Evolutionary conservation across 306 rosid species (phyloP).

Genomic region (Cicer pinnatifidum): DNA sequence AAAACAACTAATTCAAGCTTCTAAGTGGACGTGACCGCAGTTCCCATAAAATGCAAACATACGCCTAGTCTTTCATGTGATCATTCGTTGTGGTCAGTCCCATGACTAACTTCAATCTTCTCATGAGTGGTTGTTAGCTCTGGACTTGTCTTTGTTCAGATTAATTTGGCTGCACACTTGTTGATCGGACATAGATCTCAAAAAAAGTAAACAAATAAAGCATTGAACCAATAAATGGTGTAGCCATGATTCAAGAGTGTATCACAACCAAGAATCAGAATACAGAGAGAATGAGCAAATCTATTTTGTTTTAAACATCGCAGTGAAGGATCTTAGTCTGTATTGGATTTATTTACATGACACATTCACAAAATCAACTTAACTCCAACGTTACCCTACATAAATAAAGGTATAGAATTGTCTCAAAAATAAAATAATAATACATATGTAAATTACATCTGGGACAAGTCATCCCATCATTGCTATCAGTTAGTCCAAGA

Average conservation of each 20-base stretch:
- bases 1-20: too few species aligned
- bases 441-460: constrained; percentile 23
- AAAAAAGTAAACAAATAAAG: constrained; percentile 20
- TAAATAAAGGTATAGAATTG: neutral
- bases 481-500: constrained; percentile 43
- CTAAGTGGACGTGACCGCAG: too few species aligned
- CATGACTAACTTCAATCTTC: neutral
- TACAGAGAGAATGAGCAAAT: constrained; percentile 24
- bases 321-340: constrained; percentile 16
- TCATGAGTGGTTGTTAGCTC: neutral
- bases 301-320: constrained; percentile 24
- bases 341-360: constrained; percentile 22
- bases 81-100: neutral
- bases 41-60: too few species aligned
- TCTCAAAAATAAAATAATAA: neutral
- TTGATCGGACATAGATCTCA: neutral
- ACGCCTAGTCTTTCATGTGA: neutral
- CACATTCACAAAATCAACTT: constrained; percentile 31
- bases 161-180: neutral
- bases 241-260: neutral
- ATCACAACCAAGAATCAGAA: constrained; percentile 13
- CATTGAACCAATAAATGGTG: constrained; percentile 12
- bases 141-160: neutral
- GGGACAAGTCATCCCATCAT: constrained; percentile 40
- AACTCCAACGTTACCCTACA: constrained; percentile 35